Conservation (phyloP, 805 yeast species). For the Cyberlindnera suaveolens region DNA sequence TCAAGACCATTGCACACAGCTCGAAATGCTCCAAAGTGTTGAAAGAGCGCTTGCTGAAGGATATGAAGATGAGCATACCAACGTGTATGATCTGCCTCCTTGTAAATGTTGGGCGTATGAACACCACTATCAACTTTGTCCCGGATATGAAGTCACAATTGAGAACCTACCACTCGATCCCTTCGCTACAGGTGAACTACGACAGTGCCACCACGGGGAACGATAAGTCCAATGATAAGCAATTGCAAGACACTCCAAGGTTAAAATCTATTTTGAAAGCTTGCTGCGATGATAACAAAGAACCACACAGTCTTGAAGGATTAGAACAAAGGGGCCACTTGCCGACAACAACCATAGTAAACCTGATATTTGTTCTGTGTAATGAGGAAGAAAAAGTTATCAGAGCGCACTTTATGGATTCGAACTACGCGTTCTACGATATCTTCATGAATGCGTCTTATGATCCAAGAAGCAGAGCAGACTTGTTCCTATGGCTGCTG, state of each 20-base stretch:
- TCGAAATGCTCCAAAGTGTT: slow-evolving; percentile 78
- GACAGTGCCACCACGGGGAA: slow-evolving; percentile 25
- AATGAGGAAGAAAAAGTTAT: slow-evolving; percentile 53
- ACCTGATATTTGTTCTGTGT: slow-evolving; percentile 68
- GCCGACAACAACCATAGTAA: slow-evolving; percentile 61
- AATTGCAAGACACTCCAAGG: slow-evolving; percentile 91
- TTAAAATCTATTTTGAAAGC: slow-evolving; percentile 85
- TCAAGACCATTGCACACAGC: slow-evolving; percentile 76
- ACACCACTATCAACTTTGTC: slow-evolving; percentile 90
- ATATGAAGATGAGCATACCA: slow-evolving; percentile 56
- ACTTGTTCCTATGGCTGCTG: slow-evolving; percentile 75
- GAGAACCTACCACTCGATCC: slow-evolving; percentile 90
- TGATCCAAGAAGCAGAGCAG: slow-evolving; percentile 61
- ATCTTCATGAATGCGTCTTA: slow-evolving; percentile 59
- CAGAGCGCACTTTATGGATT: slow-evolving; percentile 22
- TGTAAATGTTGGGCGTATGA: slow-evolving; percentile 89
- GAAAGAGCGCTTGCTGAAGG: slow-evolving; percentile 65
- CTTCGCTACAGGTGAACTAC: slow-evolving; percentile 72
- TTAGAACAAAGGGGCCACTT: slow-evolving; percentile 31
- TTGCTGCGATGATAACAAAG: slow-evolving; percentile 63
- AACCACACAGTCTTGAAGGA: slow-evolving; percentile 42
- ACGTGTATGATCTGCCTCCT: slow-evolving; percentile 78
- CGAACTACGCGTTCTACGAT: slow-evolving; percentile 56
- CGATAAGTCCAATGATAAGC: slow-evolving; percentile 50
- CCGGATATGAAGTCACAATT: slow-evolving; percentile 93